These are phyloP conservation scores for Pichia sporocuriosa DNA, from an alignment of 805 yeast species.

Conservation along the genomic window DNA sequence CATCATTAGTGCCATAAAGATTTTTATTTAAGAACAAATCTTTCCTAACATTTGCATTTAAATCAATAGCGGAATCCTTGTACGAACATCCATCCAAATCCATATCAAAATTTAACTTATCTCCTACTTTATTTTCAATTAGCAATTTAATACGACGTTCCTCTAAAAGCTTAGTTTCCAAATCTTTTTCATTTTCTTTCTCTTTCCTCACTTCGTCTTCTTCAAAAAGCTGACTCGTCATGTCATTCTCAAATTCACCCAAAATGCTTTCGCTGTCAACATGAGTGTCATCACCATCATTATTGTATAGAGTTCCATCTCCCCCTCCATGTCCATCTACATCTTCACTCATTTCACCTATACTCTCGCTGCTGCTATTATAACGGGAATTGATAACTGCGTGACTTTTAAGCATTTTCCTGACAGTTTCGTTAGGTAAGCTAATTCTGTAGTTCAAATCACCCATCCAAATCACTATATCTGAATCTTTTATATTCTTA, in stretches of 20 bases:
- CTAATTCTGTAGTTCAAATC: conserved; percentile 86
- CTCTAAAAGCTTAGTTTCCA: not conserved
- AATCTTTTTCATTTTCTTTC: conserved; percentile 3
- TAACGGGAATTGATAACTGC: not conserved
- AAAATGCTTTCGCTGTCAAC: conserved; percentile 2
- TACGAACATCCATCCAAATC: not conserved
- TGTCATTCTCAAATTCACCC: conserved; percentile 3
- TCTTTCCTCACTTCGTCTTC: conserved; percentile 5
- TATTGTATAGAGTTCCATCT: too few relatives aligned
- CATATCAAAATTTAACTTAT: not conserved
- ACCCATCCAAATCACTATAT: conserved; percentile 83
- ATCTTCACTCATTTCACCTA: conserved; percentile 4
- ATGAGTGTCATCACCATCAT: too few relatives aligned
- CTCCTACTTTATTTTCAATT: not conserved
- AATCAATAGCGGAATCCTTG: too few relatives aligned
- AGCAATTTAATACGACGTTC: not conserved
- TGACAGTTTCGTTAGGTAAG: conserved; percentile 63
- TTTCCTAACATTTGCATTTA: too few relatives aligned
- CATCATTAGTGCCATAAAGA: too few relatives aligned
- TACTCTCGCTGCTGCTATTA: conserved; percentile 6
- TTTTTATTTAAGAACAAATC: too few relatives aligned
- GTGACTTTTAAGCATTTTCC: conserved; percentile 27
- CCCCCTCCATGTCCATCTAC: not conserved
- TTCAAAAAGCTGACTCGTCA: not conserved
- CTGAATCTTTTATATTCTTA: conserved; percentile 64